A percentile compares a stretch with the other conserved stretches of the same genome.
These are phyloP conservation scores for Trichoderma sp. DNA, from an alignment of 2,329 filamentous ascomycete species.

Conservation along the genomic window DNA sequence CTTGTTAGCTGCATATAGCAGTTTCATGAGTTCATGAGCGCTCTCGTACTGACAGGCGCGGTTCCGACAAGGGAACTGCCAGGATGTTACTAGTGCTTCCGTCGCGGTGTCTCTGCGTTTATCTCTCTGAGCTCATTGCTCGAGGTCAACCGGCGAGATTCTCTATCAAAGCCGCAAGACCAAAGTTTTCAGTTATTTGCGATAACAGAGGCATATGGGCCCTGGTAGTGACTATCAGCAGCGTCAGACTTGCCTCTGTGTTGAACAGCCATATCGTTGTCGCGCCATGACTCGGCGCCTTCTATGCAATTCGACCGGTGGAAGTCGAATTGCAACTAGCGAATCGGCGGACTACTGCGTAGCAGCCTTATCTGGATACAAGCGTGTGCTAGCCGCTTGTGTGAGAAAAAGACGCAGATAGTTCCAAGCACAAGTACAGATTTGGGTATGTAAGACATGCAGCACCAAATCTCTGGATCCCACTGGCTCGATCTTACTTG, in stretches of 20 bases:
- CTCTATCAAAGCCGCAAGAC: not conserved
- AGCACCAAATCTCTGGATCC: not conserved
- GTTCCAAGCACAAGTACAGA: not conserved
- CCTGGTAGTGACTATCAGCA: not conserved
- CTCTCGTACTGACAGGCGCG: conserved; percentile 7
- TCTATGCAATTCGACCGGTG: conserved; percentile 2
- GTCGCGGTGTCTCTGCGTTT: not conserved
- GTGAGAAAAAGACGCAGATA: conserved; percentile 7
- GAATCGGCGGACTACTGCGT: conserved; percentile 3
- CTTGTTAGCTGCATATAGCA: conserved; percentile 8
- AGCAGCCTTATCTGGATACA: not conserved
- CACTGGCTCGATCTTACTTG: not conserved
- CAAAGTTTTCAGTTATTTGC: not conserved
- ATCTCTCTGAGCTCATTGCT: not conserved
- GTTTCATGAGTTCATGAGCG: conserved; percentile 21
- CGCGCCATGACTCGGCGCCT: conserved; percentile 4
- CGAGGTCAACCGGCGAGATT: not conserved
- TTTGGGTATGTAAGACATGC: conserved; percentile 12
- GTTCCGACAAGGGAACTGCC: not conserved
- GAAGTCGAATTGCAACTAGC: conserved; percentile 9
- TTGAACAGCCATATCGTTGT: not conserved
- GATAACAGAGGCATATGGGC: not conserved
- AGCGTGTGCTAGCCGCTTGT: not conserved
- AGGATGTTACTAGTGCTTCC: not conserved
- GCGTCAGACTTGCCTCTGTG: not conserved